phyloP scores from a whole-genome alignment of 371 early-diverging fungal genomes.

The Mortierella sp. region DNA sequence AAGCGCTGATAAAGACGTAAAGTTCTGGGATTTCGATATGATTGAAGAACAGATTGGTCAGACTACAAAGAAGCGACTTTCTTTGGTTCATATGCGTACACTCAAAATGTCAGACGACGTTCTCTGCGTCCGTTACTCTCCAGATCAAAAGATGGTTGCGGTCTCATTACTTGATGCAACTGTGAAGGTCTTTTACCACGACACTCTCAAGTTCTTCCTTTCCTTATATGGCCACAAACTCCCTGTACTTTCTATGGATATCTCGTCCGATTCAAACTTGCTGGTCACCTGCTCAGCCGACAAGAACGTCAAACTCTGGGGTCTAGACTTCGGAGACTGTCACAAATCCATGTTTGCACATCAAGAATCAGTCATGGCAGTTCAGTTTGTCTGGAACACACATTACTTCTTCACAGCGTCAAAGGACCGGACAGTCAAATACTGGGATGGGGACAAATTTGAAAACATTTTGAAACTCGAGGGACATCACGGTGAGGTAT shows the following conservation, averaged over 20 bases:
- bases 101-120: constrained; percentile 95
- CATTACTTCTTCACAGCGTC: constrained; percentile 94
- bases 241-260: constrained; percentile 96
- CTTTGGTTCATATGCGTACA: constrained; percentile 89
- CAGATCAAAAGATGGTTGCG: constrained; percentile 89
- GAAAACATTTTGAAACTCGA: constrained; percentile 93
- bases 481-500: constrained; percentile 94
- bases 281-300: constrained; percentile 94
- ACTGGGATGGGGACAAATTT: constrained; percentile 98
- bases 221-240: constrained; percentile 97
- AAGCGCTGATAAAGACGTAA: constrained; percentile 94
- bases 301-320: constrained; percentile 98
- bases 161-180: constrained; percentile 94
- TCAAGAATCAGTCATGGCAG: constrained; percentile 89
- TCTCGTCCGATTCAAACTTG: constrained; percentile 91
- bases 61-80: constrained; percentile 65
- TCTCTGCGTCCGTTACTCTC: constrained; percentile 86
- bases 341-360: constrained; percentile 95
- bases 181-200: constrained; percentile 95
- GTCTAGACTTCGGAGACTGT: constrained; percentile 98
- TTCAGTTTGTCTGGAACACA: constrained; percentile 92
- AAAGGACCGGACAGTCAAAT: constrained; percentile 92
- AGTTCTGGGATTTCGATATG: constrained; percentile 95
- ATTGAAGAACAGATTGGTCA: constrained; percentile 53
- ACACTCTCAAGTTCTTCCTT: constrained; percentile 95